A percentile compares a stretch with the other conserved stretches of the same genome.
Conservation (phyloP, 1,139 yeast species). For the Zygosaccharomyces sapae region DNA sequence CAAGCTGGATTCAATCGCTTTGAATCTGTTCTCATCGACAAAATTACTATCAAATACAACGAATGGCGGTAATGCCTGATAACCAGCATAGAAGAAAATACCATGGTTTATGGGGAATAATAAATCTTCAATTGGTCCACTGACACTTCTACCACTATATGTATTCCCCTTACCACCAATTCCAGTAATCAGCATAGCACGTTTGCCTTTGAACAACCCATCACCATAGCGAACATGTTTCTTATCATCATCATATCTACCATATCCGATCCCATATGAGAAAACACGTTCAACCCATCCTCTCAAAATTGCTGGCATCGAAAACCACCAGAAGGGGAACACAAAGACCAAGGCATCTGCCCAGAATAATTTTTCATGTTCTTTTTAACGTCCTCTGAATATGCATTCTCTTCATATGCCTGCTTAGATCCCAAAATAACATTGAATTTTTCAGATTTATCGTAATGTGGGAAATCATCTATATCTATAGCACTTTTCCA, state of each 20-base stretch:
- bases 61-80: constrained; percentile 23
- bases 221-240: constrained; percentile 24
- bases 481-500: constrained; percentile 23
- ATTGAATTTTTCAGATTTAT: constrained; percentile 13
- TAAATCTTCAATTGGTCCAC: constrained; percentile 26
- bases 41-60: constrained; percentile 17
- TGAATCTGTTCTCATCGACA: constrained; percentile 12
- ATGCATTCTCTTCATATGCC: constrained; percentile 13
- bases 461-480: constrained; percentile 19
- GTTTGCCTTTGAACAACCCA: constrained; percentile 24
- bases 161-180: constrained; percentile 21
- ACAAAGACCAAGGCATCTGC: constrained; percentile 32
- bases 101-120: constrained; percentile 30
- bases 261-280: constrained; percentile 25
- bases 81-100: constrained; percentile 26
- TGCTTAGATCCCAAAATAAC: constrained; percentile 18
- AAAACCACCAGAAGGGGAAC: constrained; percentile 32
- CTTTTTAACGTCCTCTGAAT: constrained; percentile 23
- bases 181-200: constrained; percentile 23
- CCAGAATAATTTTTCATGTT: constrained; percentile 28
- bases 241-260: constrained; percentile 12
- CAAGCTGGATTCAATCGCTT: constrained; percentile 7
- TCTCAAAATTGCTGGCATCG: constrained; percentile 30
- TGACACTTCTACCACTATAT: constrained; percentile 23
- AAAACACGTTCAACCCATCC: constrained; percentile 32